A percentile compares a stretch with the other conserved stretches of the same genome.
These are phyloP conservation scores for Uronychia setigera DNA, from an alignment of 73 alveolate species.

Conservation along the genomic window DNA sequence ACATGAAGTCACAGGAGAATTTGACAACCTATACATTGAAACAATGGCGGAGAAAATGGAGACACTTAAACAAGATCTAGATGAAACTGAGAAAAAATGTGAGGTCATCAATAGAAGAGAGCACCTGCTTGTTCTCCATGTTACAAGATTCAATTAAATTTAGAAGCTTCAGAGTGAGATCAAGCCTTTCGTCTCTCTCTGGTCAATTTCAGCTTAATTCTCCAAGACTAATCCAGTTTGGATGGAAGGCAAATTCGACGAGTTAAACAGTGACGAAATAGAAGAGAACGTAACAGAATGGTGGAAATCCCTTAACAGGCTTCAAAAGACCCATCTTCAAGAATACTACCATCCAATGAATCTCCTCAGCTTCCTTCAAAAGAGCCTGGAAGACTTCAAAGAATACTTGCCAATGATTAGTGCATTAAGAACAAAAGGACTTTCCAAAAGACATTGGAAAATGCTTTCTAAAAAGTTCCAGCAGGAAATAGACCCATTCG, in stretches of 20 bases:
- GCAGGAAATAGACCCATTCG: slow-evolving; percentile 46
- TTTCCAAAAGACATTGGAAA: slow-evolving; percentile 61
- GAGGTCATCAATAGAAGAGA: slow-evolving; percentile 63
- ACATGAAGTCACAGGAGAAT: slow-evolving; percentile 26
- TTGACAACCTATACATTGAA: slow-evolving; percentile 26
- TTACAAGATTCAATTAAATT: slow-evolving; percentile 53
- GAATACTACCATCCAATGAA: slow-evolving; percentile 48
- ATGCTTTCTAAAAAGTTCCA: slow-evolving; percentile 39
- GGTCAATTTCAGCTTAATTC: slow-evolving; percentile 50
- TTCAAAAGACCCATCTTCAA: slow-evolving; percentile 37
- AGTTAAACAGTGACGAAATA: slow-evolving; percentile 52
- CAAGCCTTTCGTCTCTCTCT: slow-evolving; percentile 51
- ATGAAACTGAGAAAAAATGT: slow-evolving; percentile 48
- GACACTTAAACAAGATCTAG: slow-evolving; percentile 41
- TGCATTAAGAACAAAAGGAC: slow-evolving; percentile 64
- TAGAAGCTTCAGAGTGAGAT: slow-evolving; percentile 36
- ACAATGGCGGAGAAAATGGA: slow-evolving; percentile 62
- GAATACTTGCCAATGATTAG: slow-evolving; percentile 68
- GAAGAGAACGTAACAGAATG: slow-evolving; percentile 61
- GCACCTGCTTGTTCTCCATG: slow-evolving; percentile 29
- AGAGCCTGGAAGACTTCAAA: slow-evolving; percentile 52
- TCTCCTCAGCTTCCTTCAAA: slow-evolving; percentile 34
- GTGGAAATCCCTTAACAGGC: slow-evolving; percentile 57
- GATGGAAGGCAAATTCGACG: slow-evolving; percentile 58
- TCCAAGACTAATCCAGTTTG: slow-evolving; percentile 53